Evolutionary conservation across 106 monocot species (phyloP), one percentile per base, ranked within the genome.

Genomic region (Dendrobium nobile): DNA sequence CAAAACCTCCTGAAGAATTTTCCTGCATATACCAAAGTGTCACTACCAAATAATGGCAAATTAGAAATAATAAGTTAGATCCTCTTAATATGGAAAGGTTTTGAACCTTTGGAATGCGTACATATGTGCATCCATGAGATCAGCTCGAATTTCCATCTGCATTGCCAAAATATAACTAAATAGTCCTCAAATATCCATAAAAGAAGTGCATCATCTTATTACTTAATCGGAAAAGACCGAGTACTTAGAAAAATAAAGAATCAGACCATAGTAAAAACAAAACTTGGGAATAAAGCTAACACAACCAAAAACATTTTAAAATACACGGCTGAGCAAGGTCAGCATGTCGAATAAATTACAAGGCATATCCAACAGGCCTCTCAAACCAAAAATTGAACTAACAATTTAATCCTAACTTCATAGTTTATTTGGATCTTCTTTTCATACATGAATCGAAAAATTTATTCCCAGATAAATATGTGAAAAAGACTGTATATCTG

Each of bases 101-200:
- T 45, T 18, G 43, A 75, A 99, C 99, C 99, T 99, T 76, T 95
- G 95, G 80, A 99, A 93, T 42, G 91, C 92, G 86, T 99, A 99
- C 85, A 99, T 86, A 91, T 99, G 98, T 51, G 98, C 98, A 91
- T 99, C 98, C 98, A 99, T 95, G 40, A 99, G 85, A 88, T 99
- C 99, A 81, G 90, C 85, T 77, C 95, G 92, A 80, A 95, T 88
- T 87, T 99, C 99, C 89, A 99, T 93, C 99, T 99, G 88, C 13
- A 83, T 8, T 84, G 72, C 43, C 43, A 80, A 44, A 81, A 65
- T 65, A 65, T 65, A 65, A 22, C 6, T 26, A 65, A 65, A 37
- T 15, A 37, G 28, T 61, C 67, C 47, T 44, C 40, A 41, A 19
- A 77, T 45, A 45, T 47, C 48, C 70, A 58, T 51, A 77, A 18